phyloP scores from a whole-genome alignment of 306 rosid genomes.

The Trifolium repens region DNA sequence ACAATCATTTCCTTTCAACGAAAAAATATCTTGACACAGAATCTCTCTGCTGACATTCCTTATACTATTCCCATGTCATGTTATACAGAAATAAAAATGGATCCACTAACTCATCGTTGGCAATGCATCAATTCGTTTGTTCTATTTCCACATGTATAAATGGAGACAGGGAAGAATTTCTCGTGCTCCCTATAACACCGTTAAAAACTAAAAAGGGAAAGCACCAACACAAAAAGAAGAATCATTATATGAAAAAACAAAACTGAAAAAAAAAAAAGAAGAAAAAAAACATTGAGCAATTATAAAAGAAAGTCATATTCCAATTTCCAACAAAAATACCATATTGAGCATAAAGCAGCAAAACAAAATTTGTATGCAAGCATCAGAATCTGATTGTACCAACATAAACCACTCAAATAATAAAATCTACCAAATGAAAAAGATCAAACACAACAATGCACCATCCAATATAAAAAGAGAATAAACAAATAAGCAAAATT shows the following conservation, averaged over 20 bases:
- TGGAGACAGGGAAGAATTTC: slow-evolving; percentile 39
- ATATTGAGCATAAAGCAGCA: slow-evolving; percentile 61
- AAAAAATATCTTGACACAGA: slow-evolving; percentile 48
- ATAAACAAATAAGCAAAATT: slow-evolving; percentile 37
- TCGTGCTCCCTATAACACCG: slow-evolving; percentile 50
- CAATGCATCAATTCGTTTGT: slow-evolving; percentile 65
- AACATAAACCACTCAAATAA: slow-evolving; percentile 54
- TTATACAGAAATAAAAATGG: slow-evolving; percentile 45
- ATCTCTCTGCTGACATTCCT: slow-evolving; percentile 48
- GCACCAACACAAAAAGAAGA: slow-evolving; percentile 66
- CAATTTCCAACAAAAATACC: slow-evolving; percentile 46
- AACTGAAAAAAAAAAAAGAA: slow-evolving; percentile 49
- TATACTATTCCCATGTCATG: slow-evolving; percentile 46
- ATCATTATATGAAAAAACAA: slow-evolving; percentile 78
- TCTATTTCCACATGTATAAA: slow-evolving; percentile 53
- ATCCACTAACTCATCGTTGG: slow-evolving; percentile 53
- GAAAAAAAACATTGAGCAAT: slow-evolving; percentile 45
- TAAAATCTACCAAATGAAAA: slow-evolving; percentile 40
- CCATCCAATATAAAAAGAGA: slow-evolving; percentile 26
- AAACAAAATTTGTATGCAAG: slow-evolving; percentile 61
- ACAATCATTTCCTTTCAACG: slow-evolving; percentile 39
- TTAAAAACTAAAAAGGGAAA: slow-evolving; percentile 51
- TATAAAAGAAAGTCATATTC: slow-evolving; percentile 58
- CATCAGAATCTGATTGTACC: slow-evolving; percentile 94
- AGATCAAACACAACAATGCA: slow-evolving; percentile 34